Base-by-base conservation (phyloP, 345 rosid genomes). In the Populus pruinosa region DNA sequence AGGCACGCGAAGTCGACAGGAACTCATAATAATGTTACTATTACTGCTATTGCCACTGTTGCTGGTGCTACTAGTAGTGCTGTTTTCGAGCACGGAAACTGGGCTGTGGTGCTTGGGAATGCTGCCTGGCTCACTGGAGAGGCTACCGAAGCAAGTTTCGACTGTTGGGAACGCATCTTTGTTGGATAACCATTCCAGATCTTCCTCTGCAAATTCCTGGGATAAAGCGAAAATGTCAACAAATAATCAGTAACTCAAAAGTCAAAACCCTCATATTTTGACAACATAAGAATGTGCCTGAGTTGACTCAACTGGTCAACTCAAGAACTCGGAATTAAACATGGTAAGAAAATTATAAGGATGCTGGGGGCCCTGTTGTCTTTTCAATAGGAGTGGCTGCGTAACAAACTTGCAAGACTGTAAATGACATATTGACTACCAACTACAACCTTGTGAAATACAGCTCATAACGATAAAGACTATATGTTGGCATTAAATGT, bases 141-240 rank as follows among this genome's bases (percentile, higher is more conserved):
- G 21, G 18, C 80, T 64, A 65, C 76, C 92, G 50, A 84, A 83
- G 66, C 87, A 92, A 41, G 97, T 86, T 59, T 92, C 98, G 3
- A 93, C 71, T 1, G 87, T 71, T 0, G 98, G 98, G 69, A 93
- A 93, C 5, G 92, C 89, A 35, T 93, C 91, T 77, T 88, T 89
- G 89, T 90, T 88, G 5, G 88, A 83, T 71, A 92, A 69, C 98
- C 98, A 93, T 84, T 93, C 98, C 69, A 93, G 87, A 3, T 93
- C 98, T 73, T 93, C 98, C 82, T 93, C 97, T 6, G 31, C 86
- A 56, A 44, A 66, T 55, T 89, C 97, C 94, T 93, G 87, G 43
- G 9, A 61, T 31, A 7, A 29, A 5, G 10, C 10, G 10, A 59
- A 59, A 59, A 36, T 7, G n/a, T 14, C 2, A 29, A 20, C 16